phyloP scores from a whole-genome alignment of 2,329 filamentous ascomycete genomes.

The Proliferodiscus dingleyae region DNA sequence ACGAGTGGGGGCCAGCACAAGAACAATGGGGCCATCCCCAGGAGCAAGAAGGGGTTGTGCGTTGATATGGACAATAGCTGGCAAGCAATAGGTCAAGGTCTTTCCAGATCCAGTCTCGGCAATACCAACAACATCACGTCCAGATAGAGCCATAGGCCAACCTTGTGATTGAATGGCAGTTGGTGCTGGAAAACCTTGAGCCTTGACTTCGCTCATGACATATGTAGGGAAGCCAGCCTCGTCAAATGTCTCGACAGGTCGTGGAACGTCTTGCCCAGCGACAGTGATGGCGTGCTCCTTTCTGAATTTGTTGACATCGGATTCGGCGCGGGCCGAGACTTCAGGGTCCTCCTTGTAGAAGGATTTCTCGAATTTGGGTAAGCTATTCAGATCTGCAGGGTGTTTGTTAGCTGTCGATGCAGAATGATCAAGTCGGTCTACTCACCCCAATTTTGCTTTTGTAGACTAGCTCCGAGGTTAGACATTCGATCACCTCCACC shows the following conservation, averaged over 20 bases:
- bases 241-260: slow-evolving; percentile 94
- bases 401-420: slow-evolving; percentile 11
- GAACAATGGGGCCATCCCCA: slow-evolving; percentile 92
- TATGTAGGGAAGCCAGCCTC: slow-evolving; percentile 96
- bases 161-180: slow-evolving; percentile 97
- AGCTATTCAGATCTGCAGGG: slow-evolving; percentile 63
- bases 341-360: slow-evolving; percentile 96
- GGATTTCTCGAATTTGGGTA: slow-evolving; percentile 98
- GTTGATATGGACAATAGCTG: slow-evolving; percentile 98
- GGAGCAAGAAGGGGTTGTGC: slow-evolving; percentile 93
- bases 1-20: slow-evolving; percentile 93
- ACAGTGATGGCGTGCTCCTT: slow-evolving; percentile 80
- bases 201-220: slow-evolving; percentile 98
- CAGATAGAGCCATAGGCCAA: slow-evolving; percentile 98
- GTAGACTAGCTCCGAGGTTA: slow-evolving; percentile 79
- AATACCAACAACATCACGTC: slow-evolving; percentile 97
- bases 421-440: slow-evolving; percentile 3
- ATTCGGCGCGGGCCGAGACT: slow-evolving; percentile 67
- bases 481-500: slow-evolving; percentile 91
- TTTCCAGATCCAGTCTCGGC: slow-evolving; percentile 99
- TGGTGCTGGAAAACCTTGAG: slow-evolving; percentile 87
- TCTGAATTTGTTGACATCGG: slow-evolving; percentile 86
- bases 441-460: slow-evolving; percentile 85
- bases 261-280: slow-evolving; percentile 74
- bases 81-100: slow-evolving; percentile 96